Conservation (phyloP, 2,329 filamentous ascomycete genomes). For the Acephala macrosclerotiorum region DNA sequence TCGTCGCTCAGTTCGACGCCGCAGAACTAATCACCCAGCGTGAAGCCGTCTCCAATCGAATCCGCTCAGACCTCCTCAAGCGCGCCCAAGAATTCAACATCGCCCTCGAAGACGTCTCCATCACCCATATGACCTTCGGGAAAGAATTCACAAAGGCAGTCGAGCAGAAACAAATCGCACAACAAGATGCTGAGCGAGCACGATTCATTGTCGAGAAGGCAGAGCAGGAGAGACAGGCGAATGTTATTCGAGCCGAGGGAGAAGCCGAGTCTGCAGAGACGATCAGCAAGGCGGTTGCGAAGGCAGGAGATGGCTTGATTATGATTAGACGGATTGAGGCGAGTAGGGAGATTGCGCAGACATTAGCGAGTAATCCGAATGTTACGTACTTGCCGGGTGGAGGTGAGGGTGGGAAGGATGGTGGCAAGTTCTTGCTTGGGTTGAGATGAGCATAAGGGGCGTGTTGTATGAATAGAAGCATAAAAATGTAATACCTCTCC, state of each 20-base stretch:
- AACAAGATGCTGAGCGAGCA: slow-evolving; percentile 97
- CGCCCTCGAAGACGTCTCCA: slow-evolving; percentile 96
- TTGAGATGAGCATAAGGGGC: slow-evolving; percentile 53
- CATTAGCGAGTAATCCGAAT: slow-evolving; percentile 88
- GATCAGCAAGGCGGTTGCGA: slow-evolving; percentile 91
- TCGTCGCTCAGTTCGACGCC: slow-evolving; percentile 98
- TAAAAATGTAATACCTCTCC: slow-evolving; percentile 42
- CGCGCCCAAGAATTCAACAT: slow-evolving; percentile 99
- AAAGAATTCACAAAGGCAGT: slow-evolving; percentile 99
- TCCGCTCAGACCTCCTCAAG: slow-evolving; percentile 89
- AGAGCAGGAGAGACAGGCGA: slow-evolving; percentile 98
- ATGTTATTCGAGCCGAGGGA: slow-evolving; percentile 97
- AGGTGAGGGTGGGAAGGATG: slow-evolving; percentile 62
- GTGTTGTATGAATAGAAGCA: slow-evolving; percentile 33
- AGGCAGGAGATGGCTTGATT: slow-evolving; percentile 91
- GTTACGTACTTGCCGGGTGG: slow-evolving; percentile 92
- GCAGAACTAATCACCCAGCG: slow-evolving; percentile 98
- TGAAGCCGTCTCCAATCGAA: slow-evolving; percentile 94
- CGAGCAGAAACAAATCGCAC: slow-evolving; percentile 99
- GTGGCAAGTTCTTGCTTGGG: slow-evolving; percentile 70
- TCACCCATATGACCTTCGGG: slow-evolving; percentile 99
- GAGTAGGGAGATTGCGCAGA: slow-evolving; percentile 92
- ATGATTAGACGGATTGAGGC: slow-evolving; percentile 98
- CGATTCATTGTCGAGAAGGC: slow-evolving; percentile 98
- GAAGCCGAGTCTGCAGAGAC: slow-evolving; percentile 97